Base-by-base conservation (phyloP, 345 rosid genomes). In the Salix arbutifolia region DNA sequence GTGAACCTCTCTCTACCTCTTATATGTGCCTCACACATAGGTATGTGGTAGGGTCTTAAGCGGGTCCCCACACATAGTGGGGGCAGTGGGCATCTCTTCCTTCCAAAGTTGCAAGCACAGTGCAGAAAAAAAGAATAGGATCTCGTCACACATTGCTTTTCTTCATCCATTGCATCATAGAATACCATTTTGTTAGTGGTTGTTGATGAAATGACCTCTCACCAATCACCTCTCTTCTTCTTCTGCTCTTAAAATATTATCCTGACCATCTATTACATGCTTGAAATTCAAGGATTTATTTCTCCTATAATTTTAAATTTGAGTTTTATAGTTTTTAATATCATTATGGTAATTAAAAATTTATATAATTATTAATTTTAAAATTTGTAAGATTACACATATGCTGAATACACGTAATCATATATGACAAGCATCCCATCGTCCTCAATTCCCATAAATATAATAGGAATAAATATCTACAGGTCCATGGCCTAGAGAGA, bases 131-230 rank as follows among this genome's bases (percentile, higher is more conserved):
- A 61, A 69, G 78, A 75, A 76, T 69, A 52, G 78, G 79, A 75
- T 69, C 79, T 79, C 38, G 14, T 61, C 42, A 16, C 53, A 31
- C 46, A 33, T 76, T 80, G 73, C 71, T 61, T 75, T 62, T 61
- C 40, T 35, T 68, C 72, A 26, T 26, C 72, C 42, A 67, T 77
- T 75, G 87, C 77, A 81, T 82, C 78, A 72, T 74, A 44, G 77
- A 76, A 78, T 80, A 33, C 67, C 73, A 77, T 70, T 80, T 76
- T 71, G 78, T 81, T 48, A 35, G 31, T 78, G 83, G 85, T 86
- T 83, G 84, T 81, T 82, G 84, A 72, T 83, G 90, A 86, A 81
- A 86, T 86, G 88, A 89, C 89, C 78, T 40, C 85, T 83, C 85
- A 87, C 83, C 89, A 86, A 80, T 81, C 85, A 16, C 73, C 25